Base-by-base conservation (phyloP, 768 basidiomycete species). In the Lentinula edodes region DNA sequence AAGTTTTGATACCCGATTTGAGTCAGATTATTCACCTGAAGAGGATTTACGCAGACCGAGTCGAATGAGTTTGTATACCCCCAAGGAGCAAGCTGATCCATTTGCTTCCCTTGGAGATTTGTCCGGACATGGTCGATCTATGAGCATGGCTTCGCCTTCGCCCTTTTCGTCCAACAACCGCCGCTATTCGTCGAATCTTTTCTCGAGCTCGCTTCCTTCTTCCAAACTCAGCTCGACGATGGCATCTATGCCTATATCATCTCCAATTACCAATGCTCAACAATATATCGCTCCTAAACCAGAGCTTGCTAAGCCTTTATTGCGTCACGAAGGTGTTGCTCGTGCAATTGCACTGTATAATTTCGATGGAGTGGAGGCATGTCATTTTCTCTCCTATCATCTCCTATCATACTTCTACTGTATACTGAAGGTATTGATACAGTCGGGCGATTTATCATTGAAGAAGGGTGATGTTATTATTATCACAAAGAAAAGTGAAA, bases 361-460 rank as follows among this genome's bases (percentile, higher is more conserved):
- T 71, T 92, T 90, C 71, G 70, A 81, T 39, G 91, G 90, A 23
- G 82, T 88, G 15, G 86, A 92, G 80, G 88, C 88, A 66, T 43
- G 75, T 67, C 15, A n/a, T 32, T 20, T 6, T 57, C 13, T 23
- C 51, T 45, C 38, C 36, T 58, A n/a, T 52, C 43, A 39, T 23
- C 51, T 45, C 38, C 36, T 58, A n/a, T 52, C 43, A 39, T 57
- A 42, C 42, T 36, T n/a, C 9, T 1, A 23, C 23, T 23, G 23
- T 41, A 12, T 5, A 15, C 13, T 12, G 2, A 20, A 66, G 58
- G 62, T 66, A 5, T 34, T 20, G n/a, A 54, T 54, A 12, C 64
- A 91, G 89, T 70, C 75, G 9, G 91, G 89, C 1, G 91, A 93
- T 69, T 67, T 93, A 51, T 87, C 88, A 0, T 91, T 93, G 67